A percentile compares a stretch with the other conserved stretches of the same genome.
phyloP scores from a whole-genome alignment of 305 asterid species.

The Ilex paraguariensis region DNA sequence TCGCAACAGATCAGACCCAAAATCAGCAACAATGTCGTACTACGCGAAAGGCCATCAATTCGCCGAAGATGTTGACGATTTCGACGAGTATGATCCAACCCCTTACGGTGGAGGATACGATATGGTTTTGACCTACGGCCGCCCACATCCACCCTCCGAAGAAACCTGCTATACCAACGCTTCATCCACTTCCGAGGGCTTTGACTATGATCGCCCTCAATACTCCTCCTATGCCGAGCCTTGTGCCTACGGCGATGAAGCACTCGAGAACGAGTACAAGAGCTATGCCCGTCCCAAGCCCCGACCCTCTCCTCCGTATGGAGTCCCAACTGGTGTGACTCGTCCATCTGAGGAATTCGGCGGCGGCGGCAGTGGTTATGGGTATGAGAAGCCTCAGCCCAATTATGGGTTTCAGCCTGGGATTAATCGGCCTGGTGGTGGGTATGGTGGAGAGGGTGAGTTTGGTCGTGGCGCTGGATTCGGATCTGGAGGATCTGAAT shows the following conservation, averaged over 20 bases:
- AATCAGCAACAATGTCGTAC: constrained; percentile 53
- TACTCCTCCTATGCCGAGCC: constrained; percentile 71
- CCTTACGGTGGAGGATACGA: constrained; percentile 90
- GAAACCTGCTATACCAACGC: constrained; percentile 68
- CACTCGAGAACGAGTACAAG: constrained; percentile 69
- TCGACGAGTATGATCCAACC: constrained; percentile 76
- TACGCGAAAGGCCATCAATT: constrained; percentile 61
- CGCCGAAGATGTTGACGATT: constrained; percentile 53
- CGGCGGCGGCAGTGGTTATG: constrained; percentile 11
- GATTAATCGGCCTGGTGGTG: constrained; percentile 21
- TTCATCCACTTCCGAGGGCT: constrained; percentile 43
- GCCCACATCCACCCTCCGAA: constrained; percentile 63
- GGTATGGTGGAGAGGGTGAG: constrained; percentile 25
- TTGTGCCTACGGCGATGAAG: constrained; percentile 71
- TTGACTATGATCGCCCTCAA: constrained; percentile 83
- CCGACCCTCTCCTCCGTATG: constrained; percentile 39
- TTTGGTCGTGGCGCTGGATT: constrained; percentile 10
- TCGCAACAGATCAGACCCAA: no score
- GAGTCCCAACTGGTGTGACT: constrained; percentile 11
- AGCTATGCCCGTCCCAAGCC: constrained; percentile 67
- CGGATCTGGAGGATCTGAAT: constrained; percentile 19
- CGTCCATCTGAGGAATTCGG: constrained; percentile 13
- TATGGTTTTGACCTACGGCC: constrained; percentile 59
- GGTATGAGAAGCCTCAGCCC: constrained; percentile 33
- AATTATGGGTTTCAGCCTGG: constrained; percentile 37